Conservation (phyloP, 2,329 filamentous ascomycete species). For the Periglandula ipomoeae region DNA sequence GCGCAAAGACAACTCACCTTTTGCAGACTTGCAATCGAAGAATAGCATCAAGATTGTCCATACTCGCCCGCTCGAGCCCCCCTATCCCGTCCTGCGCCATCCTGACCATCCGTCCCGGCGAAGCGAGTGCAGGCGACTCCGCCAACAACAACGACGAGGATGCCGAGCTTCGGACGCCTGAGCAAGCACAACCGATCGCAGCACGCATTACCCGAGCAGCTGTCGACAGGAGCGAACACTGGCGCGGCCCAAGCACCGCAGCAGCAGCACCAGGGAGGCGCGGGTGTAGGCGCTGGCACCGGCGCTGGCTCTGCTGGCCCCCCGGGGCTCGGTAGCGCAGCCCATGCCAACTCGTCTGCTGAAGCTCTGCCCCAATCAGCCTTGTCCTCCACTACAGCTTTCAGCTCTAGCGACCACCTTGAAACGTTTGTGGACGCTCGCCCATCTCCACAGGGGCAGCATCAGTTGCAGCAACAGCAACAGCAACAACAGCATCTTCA, state of each 20-base stretch:
- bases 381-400: conserved; percentile 35
- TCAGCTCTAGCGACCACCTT: conserved; percentile 33
- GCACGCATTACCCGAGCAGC: conserved; percentile 41
- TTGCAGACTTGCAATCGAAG: conserved; percentile 8
- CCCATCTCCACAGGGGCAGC: conserved; percentile 13
- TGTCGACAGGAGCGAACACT: conserved; percentile 23
- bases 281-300: conserved; percentile 1
- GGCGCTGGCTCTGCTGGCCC: background rate
- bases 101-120: background rate
- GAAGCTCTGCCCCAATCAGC: conserved; percentile 33
- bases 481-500: conserved; percentile 15
- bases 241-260: conserved; percentile 10
- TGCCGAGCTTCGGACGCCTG: conserved; percentile 46
- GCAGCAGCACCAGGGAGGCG: background rate
- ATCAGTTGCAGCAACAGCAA: conserved; percentile 13
- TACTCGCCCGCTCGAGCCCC: background rate
- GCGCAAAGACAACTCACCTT: conserved; percentile 8
- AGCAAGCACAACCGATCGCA: conserved; percentile 49
- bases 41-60: conserved; percentile 6
- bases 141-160: conserved; percentile 19
- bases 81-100: background rate
- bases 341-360: conserved; percentile 20
- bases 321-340: conserved; percentile 3
- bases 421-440: conserved; percentile 29
- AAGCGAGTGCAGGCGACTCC: conserved; percentile 1